These are phyloP conservation scores for Bipolaris bicolor DNA, from an alignment of 2,329 filamentous ascomycete species.

Conservation along the genomic window DNA sequence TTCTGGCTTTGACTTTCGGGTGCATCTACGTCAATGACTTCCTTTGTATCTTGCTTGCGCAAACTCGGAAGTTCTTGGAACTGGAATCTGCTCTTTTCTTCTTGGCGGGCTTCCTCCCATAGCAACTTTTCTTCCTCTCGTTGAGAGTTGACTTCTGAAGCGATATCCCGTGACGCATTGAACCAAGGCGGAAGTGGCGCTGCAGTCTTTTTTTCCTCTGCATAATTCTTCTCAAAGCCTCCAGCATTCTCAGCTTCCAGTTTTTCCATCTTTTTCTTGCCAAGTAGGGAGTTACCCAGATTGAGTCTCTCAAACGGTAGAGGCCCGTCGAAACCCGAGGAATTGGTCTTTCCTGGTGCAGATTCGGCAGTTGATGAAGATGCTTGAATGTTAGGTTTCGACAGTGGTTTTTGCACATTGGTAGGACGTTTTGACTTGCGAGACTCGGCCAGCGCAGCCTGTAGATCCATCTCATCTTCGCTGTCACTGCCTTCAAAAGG, in stretches of 20 bases:
- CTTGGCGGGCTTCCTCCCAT: conserved; percentile 63
- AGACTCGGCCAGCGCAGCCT: conserved; percentile 75
- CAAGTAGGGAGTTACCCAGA: conserved; percentile 66
- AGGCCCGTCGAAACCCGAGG: conserved; percentile 73
- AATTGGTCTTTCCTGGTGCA: conserved; percentile 57
- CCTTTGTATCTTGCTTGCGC: conserved; percentile 60
- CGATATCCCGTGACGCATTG: conserved; percentile 58
- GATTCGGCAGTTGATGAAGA: conserved; percentile 27
- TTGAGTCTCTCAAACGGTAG: conserved; percentile 85
- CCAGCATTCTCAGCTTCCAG: conserved; percentile 63
- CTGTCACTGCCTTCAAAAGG: conserved; percentile 56
- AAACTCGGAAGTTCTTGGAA: conserved; percentile 67
- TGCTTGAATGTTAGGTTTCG: conserved; percentile 28
- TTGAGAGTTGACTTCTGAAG: conserved; percentile 62
- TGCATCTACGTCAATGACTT: conserved; percentile 57
- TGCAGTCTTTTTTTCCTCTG: conserved; percentile 54
- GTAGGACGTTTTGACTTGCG: conserved; percentile 57
- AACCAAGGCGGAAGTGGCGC: conserved; percentile 78
- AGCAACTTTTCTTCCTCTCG: conserved; percentile 52
- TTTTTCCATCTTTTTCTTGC: conserved; percentile 60
- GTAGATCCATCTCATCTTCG: conserved; percentile 78
- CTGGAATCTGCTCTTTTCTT: conserved; percentile 64
- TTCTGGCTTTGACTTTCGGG: conserved; percentile 51
- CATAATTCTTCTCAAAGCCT: conserved; percentile 65
- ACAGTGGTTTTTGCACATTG: conserved; percentile 39